Conservation (phyloP, 2,329 filamentous ascomycete species). For the Botrytis fragariae region DNA sequence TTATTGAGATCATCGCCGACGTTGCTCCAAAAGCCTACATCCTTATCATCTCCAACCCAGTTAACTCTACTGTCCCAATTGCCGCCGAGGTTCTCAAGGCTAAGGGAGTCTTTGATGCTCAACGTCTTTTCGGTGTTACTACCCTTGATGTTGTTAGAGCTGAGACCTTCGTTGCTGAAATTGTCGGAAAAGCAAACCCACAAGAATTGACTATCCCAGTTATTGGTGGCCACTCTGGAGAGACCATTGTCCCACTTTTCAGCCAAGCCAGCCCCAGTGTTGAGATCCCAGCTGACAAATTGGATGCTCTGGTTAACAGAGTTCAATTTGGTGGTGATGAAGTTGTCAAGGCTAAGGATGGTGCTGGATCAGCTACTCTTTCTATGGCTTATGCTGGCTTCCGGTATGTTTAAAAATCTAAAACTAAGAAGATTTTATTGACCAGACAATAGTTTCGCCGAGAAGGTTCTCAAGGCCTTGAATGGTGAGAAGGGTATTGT, state of each 20-base stretch:
- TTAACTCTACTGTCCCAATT: constrained; percentile 99
- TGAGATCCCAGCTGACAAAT: constrained; percentile 58
- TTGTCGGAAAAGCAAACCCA: constrained; percentile 21
- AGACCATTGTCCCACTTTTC: constrained; percentile 97
- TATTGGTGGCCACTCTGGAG: constrained; percentile 94
- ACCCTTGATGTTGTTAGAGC: constrained; percentile 98
- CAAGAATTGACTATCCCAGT: constrained; percentile 73
- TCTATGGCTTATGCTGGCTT: constrained; percentile 99
- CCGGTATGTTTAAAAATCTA: constrained; percentile 55
- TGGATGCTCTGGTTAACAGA: constrained; percentile 69
- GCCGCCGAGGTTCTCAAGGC: constrained; percentile 95
- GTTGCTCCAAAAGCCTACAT: constrained; percentile 89
- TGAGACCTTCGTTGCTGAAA: constrained; percentile 91
- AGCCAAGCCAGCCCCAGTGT: constrained; percentile 81
- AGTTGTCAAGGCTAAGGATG: constrained; percentile 98
- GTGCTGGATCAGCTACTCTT: constrained; percentile 92
- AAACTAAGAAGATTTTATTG: constrained; percentile 11
- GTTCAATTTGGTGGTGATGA: constrained; percentile 99
- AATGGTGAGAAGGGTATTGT: constrained; percentile 90
- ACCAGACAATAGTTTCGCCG: constrained; percentile 67
- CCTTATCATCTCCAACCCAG: constrained; percentile 97
- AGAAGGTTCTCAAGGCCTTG: constrained; percentile 90
- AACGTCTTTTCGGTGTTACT: constrained; percentile 98
- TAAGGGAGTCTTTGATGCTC: constrained; percentile 95
- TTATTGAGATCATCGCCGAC: constrained; percentile 91